Conservation (phyloP, 108 stramenopile species). For the Fistulifera pelliculosa region DNA sequence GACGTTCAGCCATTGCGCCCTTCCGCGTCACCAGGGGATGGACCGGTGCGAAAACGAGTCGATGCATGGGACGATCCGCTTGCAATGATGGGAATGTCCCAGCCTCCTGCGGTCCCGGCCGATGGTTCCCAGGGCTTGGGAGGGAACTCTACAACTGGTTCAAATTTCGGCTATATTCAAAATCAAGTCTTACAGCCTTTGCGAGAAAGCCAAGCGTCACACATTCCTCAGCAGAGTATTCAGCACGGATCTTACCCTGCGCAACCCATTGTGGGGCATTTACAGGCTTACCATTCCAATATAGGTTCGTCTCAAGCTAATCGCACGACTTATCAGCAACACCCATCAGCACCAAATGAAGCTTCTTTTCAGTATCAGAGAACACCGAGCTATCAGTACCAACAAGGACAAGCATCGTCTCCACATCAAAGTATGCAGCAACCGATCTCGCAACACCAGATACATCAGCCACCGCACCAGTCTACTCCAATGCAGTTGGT, state of each 20-base stretch:
- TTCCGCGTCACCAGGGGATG: constrained; percentile 46
- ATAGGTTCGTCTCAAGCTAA: not conserved
- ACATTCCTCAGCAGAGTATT: too few relatives aligned
- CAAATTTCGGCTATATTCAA: not conserved
- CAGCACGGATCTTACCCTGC: too few relatives aligned
- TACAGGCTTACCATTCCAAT: too few relatives aligned
- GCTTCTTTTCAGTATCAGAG: not conserved
- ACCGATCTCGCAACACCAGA: not conserved
- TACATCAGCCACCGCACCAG: not conserved
- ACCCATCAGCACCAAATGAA: not conserved
- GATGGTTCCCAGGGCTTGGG: not conserved
- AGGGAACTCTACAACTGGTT: not conserved
- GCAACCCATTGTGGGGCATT: not conserved
- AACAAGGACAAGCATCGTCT: not conserved
- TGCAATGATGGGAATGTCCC: constrained; percentile 14
- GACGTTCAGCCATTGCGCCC: constrained; percentile 33
- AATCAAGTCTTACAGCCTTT: not conserved
- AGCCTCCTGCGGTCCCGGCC: not conserved
- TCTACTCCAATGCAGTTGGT: not conserved
- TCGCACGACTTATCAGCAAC: too few relatives aligned
- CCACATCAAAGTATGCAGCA: not conserved
- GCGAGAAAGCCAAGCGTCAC: not conserved
- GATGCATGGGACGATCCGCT: constrained; percentile 33
- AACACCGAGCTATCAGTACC: not conserved
- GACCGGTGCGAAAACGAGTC: constrained; percentile 33